These are phyloP conservation scores for Starmerella tilneyi DNA, from an alignment of 805 yeast species.

Conservation along the genomic window DNA sequence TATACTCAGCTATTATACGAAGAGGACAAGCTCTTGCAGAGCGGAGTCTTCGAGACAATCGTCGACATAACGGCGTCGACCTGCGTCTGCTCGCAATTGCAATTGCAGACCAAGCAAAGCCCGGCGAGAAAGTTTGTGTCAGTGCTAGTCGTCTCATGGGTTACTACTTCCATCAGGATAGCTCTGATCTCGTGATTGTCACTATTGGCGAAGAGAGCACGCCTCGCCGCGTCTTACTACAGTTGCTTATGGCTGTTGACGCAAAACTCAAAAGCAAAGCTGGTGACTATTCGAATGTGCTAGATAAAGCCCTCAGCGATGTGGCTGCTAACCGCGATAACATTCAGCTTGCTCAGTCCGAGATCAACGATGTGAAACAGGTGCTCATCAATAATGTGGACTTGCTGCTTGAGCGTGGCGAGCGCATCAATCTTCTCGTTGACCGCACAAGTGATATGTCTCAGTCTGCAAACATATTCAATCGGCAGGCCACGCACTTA, in stretches of 20 bases:
- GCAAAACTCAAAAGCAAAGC: slow-evolving; percentile 16
- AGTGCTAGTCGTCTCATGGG: slow-evolving; percentile 17
- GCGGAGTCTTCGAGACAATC: neutral
- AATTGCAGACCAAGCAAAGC: slow-evolving; percentile 21
- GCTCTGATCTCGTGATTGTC: slow-evolving; percentile 9
- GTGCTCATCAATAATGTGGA: slow-evolving; percentile 67
- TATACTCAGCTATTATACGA: slow-evolving; percentile 10
- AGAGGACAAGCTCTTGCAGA: slow-evolving; percentile 6
- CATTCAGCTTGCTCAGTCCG: slow-evolving; percentile 32
- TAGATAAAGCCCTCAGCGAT: slow-evolving; percentile 12
- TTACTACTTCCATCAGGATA: slow-evolving; percentile 15
- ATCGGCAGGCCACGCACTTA: slow-evolving; percentile 54
- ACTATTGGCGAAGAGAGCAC: slow-evolving; percentile 18
- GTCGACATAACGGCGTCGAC: neutral
- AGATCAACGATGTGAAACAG: slow-evolving; percentile 53
- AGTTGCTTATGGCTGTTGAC: slow-evolving; percentile 24
- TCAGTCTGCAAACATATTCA: slow-evolving; percentile 55
- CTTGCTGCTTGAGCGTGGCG: slow-evolving; percentile 65
- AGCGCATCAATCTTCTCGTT: slow-evolving; percentile 57
- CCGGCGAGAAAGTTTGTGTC: slow-evolving; percentile 20
- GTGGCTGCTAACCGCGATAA: slow-evolving; percentile 23
- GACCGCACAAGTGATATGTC: slow-evolving; percentile 70
- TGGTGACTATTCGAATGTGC: slow-evolving; percentile 10
- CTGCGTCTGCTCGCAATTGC: slow-evolving; percentile 18
- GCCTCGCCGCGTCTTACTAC: slow-evolving; percentile 26